Conservation (phyloP, 306 rosid species). For the Cicer chorassanicum region DNA sequence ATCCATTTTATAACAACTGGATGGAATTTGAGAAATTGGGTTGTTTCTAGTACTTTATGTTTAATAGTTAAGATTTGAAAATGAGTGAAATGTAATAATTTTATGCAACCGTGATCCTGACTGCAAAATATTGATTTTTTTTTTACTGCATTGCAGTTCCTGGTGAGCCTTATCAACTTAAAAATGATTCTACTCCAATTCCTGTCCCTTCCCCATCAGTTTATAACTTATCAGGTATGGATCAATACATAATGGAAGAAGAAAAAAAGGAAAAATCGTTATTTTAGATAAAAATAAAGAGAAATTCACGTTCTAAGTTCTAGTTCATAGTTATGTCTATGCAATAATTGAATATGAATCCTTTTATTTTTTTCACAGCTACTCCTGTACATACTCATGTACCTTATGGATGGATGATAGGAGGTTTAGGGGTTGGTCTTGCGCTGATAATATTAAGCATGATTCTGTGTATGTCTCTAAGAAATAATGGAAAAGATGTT, state of each 20-base stretch:
- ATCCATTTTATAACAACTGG: constrained; percentile 17
- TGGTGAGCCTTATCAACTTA: constrained; percentile 78
- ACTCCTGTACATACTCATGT: constrained; percentile 57
- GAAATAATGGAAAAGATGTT: constrained; percentile 61
- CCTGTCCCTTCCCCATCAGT: constrained; percentile 60
- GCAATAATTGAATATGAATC: not conserved
- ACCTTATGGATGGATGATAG: constrained; percentile 81
- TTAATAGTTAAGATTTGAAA: too few species aligned
- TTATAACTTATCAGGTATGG: constrained; percentile 59
- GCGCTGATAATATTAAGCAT: constrained; percentile 60
- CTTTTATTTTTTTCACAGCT: constrained; percentile 46
- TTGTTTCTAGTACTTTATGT: too few species aligned
- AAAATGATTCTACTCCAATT: constrained; percentile 55
- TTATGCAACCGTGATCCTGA: constrained; percentile 2
- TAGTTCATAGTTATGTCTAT: constrained; percentile 5
- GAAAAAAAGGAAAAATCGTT: not conserved
- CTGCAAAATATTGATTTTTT: not conserved
- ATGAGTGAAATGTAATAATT: constrained; percentile 9
- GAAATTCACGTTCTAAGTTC: too few species aligned
- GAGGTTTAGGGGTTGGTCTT: constrained; percentile 72
- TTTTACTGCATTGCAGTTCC: constrained; percentile 68
- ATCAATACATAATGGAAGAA: constrained; percentile 18
- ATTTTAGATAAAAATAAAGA: not conserved
- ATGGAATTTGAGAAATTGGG: constrained; percentile 8
- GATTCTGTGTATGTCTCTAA: constrained; percentile 55